A percentile compares a stretch with the other conserved stretches of the same genome.
Conservation (phyloP, 768 basidiomycete genomes). For the Favolaschia claudopus region DNA sequence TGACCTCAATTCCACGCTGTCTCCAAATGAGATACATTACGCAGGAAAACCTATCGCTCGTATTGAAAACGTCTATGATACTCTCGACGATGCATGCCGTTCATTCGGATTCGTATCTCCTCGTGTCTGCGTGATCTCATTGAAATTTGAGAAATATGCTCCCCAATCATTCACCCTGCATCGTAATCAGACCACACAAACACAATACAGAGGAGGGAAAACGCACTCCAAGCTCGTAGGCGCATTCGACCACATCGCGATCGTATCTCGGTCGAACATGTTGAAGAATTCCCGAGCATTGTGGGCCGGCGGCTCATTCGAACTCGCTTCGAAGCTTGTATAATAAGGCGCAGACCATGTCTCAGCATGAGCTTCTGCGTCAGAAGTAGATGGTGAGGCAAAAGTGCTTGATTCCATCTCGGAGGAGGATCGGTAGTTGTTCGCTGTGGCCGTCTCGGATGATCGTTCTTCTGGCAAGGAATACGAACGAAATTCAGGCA, state of each 20-base stretch:
- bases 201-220: neutral
- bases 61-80: too few species aligned
- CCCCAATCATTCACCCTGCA: slow-evolving; percentile 25
- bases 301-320: slow-evolving; percentile 9
- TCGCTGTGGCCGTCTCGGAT: too few species aligned
- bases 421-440: neutral
- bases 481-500: too few species aligned
- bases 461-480: too few species aligned
- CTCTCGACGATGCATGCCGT: too few species aligned
- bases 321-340: neutral
- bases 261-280: slow-evolving; percentile 22
- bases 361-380: too few species aligned
- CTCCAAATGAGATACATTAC: too few species aligned
- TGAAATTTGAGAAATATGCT: slow-evolving; percentile 22
- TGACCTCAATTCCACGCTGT: too few species aligned
- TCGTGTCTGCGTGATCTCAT: slow-evolving; percentile 22
- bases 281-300: slow-evolving; percentile 18
- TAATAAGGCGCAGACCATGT: slow-evolving; percentile 14
- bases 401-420: slow-evolving; percentile 21
- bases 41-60: too few species aligned
- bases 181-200: neutral
- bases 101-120: too few species aligned
- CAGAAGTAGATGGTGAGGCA: slow-evolving; percentile 13
- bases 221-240: slow-evolving; percentile 21
- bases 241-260: slow-evolving; percentile 28